Percentiles rank a stretch among this genome's conserved stretches.
Conservation (phyloP, 257 asterid genomes). For the Rehmannia glutinosa region DNA sequence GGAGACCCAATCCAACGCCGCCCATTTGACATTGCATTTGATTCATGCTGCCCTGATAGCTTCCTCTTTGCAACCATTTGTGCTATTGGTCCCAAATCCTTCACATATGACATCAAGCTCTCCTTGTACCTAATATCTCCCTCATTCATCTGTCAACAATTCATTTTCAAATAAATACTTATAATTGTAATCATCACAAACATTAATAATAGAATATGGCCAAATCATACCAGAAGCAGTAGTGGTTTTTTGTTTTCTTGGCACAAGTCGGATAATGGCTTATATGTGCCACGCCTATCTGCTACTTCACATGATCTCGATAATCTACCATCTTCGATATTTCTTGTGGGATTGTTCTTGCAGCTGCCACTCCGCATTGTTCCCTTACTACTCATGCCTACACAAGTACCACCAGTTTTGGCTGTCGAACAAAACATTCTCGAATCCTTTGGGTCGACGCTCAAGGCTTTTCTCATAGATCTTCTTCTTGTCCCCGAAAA, state of each 20-base stretch:
- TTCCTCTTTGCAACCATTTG: constrained; percentile 51
- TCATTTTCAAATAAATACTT: too few species aligned
- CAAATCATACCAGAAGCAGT: constrained; percentile 46
- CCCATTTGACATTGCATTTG: too few species aligned
- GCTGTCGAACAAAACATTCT: too few species aligned
- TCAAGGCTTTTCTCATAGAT: constrained; percentile 51
- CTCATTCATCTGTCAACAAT: constrained; percentile 28
- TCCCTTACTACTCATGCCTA: too few species aligned
- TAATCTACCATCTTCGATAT: constrained; percentile 20
- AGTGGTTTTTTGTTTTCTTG: too few species aligned
- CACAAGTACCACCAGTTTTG: too few species aligned
- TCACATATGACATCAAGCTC: constrained; percentile 51
- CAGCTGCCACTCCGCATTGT: too few species aligned
- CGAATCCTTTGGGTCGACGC: constrained; percentile 28
- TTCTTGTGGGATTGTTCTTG: too few species aligned
- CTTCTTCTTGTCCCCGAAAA: constrained; percentile 69
- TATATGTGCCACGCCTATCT: constrained; percentile 44
- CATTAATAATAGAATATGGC: too few species aligned
- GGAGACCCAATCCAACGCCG: too few species aligned
- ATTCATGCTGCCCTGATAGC: constrained; percentile 26
- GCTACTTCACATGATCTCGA: constrained; percentile 16
- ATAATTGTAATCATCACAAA: too few species aligned
- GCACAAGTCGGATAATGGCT: too few species aligned
- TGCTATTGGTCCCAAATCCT: constrained; percentile 72
- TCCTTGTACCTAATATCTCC: constrained; percentile 44